A percentile compares a stretch with the other conserved stretches of the same genome.
Evolutionary conservation across 805 yeast genomes (phyloP).

Genomic region (Debaryomyces prosopidis): DNA sequence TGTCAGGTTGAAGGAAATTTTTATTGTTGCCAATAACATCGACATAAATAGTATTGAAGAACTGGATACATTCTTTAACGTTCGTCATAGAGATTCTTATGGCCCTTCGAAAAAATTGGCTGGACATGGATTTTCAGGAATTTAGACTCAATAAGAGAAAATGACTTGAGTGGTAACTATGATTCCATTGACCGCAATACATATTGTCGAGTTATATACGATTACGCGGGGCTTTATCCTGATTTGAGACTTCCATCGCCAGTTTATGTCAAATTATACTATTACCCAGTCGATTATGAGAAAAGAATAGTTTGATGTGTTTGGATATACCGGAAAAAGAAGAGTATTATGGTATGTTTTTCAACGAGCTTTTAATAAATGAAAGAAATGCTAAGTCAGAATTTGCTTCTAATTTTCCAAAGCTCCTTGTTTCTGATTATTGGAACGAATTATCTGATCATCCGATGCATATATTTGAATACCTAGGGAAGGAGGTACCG

Average conservation of each 20-base stretch:
- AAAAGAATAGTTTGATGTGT: not conserved
- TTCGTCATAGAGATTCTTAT: too few relatives aligned
- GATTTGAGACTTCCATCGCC: not conserved
- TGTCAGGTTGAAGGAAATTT: too few relatives aligned
- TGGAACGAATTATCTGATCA: slow-evolving; percentile 3
- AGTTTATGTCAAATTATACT: slow-evolving; percentile 2
- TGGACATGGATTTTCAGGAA: too few relatives aligned
- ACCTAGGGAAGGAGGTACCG: slow-evolving; percentile 3
- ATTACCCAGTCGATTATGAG: not conserved
- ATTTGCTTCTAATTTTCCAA: slow-evolving; percentile 6
- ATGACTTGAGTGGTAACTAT: not conserved
- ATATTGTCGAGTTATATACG: not conserved
- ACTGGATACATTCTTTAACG: too few relatives aligned
- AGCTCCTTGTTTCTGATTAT: slow-evolving; percentile 4
- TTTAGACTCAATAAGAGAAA: not conserved
- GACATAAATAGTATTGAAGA: too few relatives aligned
- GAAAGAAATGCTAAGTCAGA: slow-evolving; percentile 3
- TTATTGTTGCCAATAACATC: too few relatives aligned
- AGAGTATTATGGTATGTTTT: slow-evolving; percentile 1
- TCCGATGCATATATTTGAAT: slow-evolving; percentile 7
- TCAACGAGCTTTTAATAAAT: slow-evolving; percentile 2
- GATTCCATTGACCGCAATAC: slow-evolving; percentile 2
- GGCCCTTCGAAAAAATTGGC: too few relatives aligned
- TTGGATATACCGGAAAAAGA: not conserved
- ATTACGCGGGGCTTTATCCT: not conserved